Evolutionary conservation across 1,284 basidiomycete species (phyloP), one percentile per base, ranked within the genome.

Genomic region (Ganoderma meredithae): DNA sequence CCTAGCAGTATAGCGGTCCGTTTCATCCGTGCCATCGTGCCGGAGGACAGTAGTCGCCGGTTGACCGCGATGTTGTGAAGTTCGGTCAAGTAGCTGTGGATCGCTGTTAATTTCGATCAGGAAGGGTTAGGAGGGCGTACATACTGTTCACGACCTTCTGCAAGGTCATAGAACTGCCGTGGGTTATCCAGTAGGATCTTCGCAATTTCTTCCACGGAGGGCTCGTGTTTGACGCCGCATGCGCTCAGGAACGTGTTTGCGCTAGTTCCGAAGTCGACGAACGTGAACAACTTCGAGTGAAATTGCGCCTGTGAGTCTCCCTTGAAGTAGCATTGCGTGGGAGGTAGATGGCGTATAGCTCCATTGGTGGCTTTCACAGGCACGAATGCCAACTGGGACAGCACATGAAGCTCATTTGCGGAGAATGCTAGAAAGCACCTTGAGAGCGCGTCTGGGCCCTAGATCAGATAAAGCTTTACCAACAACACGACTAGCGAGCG

Each of bases 211-310:
- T 94, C 90, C 0, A 95, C 90, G 41, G 90, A 96, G 0, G 97
- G 98, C 76, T 97, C 94, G 63, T 89, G 90, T 76, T 91, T 92
- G 22, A 97, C 95, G 25, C 97, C 97, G 74, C 95, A 95, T 12
- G 93, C 90, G 68, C 87, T 89, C 60, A 99, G 83, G 81, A 99
- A 98, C 3, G 87, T 83, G 72, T 96, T 97, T 1, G 94, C 97
- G 5, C 85, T 84, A 0, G 86, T 77, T 0, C 97, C 97, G 79
- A 97, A 98, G 79, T 98, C 92, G 60, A 99, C 88, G 74, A 96
- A 97, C 13, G 90, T 88, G 76, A 98, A 98, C 8, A 95, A 78
- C 75, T 91, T 90, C 1, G 92, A 92, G 74, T 92, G 91, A 60
- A 93, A 87, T 64, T 83, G 82, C 19, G 84, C 85, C 40, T 83